Evolutionary conservation across 163 green algal species (phyloP), one percentile per base, ranked within the genome.

Genomic region (Picocystis sp.): DNA sequence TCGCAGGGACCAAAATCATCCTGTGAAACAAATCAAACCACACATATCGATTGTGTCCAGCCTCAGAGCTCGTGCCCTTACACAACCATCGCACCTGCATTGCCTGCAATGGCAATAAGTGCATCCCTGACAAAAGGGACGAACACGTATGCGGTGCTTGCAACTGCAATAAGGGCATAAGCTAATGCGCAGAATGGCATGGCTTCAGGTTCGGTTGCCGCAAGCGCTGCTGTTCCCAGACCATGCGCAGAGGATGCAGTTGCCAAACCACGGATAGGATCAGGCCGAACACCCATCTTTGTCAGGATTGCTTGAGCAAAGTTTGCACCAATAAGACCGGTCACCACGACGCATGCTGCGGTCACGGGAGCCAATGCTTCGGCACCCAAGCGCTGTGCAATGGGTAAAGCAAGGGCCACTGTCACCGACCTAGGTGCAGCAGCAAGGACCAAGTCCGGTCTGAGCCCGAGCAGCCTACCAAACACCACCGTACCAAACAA

Each of bases 331-430:
- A 81, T 43, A 19, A 85, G 62, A 10, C 67, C 80, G 25, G 83
- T 87, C 52, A 92, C 65, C 25, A 87, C 72, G 33, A 95, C 82
- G 2, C 65, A 78, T 2, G 80, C 77, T 2, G 86, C 86, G 8
- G 77, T 86, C 61, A 95, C 79, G 56, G 79, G 42, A 21, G 51
- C 57, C 21, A 65, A 23, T 15, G 60, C 54, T 1, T 76, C 69
- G 5, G 75, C 80, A 9, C 78, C 72, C 19, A 95, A 71, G 46
- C 69, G 55, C 1, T 59, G 50, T 0, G 77, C 71, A 21, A 94
- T 94, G 22, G 86, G 86, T 55, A 95, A 69, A 5, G 86, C 86
- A 43, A 95, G 69, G 0, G 86, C 86, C 19, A 93, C 78, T 0
- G 86, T 95, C 9, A 93, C 79, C 21, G 64, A 81, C 38, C 86